Evolutionary conservation across 2,329 filamentous ascomycete genomes (phyloP), one percentile per base, ranked within the genome.

Genomic region (Fusarium verrucosum): DNA sequence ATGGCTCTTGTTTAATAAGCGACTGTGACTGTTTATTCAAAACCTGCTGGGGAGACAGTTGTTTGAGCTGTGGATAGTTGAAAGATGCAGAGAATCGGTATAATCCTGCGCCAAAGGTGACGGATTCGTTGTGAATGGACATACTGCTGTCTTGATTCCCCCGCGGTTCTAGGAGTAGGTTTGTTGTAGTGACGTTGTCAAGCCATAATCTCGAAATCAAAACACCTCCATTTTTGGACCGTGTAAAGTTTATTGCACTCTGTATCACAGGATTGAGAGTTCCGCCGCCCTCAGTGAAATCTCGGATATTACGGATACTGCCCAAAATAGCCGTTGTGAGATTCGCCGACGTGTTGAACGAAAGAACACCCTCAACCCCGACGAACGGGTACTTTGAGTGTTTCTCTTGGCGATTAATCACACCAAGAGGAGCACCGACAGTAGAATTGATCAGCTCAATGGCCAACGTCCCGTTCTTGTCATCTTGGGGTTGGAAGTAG

Each of bases 261-360:
- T 89, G 87, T 11, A 89, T 83, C 14, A 77, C 70, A 0, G 83
- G 79, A 19, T 76, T 75, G 7, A 89, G 76, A 5, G 82, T 72
- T 46, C 82, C 83, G 2, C 82, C 80, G 0, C 87, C 87, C 72
- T 89, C 87, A 2, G 82, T 82, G 64, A 85, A 88, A 66, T 89
- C 86, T 35, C 87, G 81, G 62, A 90, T 87, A 1, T 83, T 87
- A 10, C 87, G 79, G 28, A 89, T 82, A 69, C 86, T 88, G 2
- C 87, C 87, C 9, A 89, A 72, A 10, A 89, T 86, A 0, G 86
- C 78, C 1, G 87, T 68, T 0, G 81, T 82, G 16, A 90, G 76
- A 3, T 77, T 73, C 1, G 86, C 85, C 0, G 87, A 86, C 6
- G 80, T 77, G 68, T 89, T 88, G 69, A 90, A 84, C 2, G 80